These are phyloP conservation scores for Coix lacrymajobi DNA, from an alignment of 176 grass and related monocot genomes.

Conservation along the genomic window DNA sequence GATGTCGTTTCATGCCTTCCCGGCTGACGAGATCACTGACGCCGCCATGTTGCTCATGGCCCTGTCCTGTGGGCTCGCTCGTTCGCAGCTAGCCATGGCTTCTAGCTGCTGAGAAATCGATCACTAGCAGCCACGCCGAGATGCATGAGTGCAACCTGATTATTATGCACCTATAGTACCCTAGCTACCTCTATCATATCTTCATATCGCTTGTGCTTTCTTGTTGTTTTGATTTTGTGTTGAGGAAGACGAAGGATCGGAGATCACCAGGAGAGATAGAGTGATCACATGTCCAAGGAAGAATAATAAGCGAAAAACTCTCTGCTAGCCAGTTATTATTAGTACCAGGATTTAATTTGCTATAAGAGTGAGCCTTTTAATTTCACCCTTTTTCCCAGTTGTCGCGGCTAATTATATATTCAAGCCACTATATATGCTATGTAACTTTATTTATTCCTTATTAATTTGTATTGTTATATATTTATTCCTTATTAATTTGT, in stretches of 20 bases:
- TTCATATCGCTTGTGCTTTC: conserved; percentile 19
- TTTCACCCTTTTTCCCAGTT: background rate
- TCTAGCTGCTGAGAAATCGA: conserved; percentile 1
- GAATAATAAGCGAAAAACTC: conserved; percentile 19
- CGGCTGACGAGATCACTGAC: conserved; percentile 68
- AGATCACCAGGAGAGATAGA: conserved; percentile 14
- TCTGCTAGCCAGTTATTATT: conserved; percentile 3
- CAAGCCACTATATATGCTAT: conserved; percentile 11
- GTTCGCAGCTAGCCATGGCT: conserved; percentile 39
- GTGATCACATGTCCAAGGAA: conserved; percentile 22
- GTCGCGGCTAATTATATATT: background rate
- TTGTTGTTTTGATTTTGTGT: conserved; percentile 26
- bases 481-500: conserved; percentile 7
- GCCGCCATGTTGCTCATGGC: conserved; percentile 92
- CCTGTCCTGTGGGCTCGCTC: conserved; percentile 64
- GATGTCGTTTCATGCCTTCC: conserved; percentile 4
- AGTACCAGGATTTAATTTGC: conserved; percentile 20
- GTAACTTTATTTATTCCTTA: background rate
- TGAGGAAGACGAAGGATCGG: conserved; percentile 26
- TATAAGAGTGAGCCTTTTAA: conserved; percentile 14
- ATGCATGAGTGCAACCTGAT: conserved; percentile 1
- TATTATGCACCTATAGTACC: conserved; percentile 4
- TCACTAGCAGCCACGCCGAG: background rate
- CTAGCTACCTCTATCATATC: background rate
- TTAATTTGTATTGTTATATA: conserved; percentile 10